Percentiles rank a stretch among this genome's conserved stretches.
Conservation (phyloP, 2,329 filamentous ascomycete species). For the Sporothrix euskadiensis region DNA sequence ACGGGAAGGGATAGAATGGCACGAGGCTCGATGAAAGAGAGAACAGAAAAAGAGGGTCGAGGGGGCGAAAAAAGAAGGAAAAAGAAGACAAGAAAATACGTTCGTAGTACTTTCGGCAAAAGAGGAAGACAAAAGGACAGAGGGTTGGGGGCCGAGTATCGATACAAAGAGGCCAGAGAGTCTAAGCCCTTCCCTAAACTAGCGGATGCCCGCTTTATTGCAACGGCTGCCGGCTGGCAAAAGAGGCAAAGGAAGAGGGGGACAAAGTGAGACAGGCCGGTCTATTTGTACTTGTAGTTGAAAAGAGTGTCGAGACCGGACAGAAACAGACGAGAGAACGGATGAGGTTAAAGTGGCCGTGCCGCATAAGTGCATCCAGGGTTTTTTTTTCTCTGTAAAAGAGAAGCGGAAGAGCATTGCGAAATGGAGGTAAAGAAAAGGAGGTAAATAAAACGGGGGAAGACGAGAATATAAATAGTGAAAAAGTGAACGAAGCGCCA, state of each 20-base stretch:
- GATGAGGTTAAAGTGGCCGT: not conserved
- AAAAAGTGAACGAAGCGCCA: not conserved
- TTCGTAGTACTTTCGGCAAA: not conserved
- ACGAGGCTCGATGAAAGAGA: not conserved
- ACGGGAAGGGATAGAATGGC: not conserved
- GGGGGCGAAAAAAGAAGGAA: not conserved
- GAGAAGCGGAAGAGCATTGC: not conserved
- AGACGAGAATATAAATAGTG: not conserved
- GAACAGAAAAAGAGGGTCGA: not conserved
- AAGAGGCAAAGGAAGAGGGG: not conserved
- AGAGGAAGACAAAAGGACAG: not conserved
- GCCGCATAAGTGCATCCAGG: conserved; percentile 6
- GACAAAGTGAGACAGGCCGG: not conserved
- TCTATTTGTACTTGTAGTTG: not conserved
- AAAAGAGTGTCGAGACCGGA: not conserved
- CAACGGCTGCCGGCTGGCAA: conserved; percentile 21
- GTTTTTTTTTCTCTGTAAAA: not conserved
- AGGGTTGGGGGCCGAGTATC: not conserved
- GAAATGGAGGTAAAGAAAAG: not conserved
- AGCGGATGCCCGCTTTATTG: conserved; percentile 19
- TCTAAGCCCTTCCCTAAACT: not conserved
- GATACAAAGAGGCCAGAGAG: not conserved
- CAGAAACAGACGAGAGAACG: not conserved
- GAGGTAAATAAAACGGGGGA: not conserved
- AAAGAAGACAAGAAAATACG: too few relatives aligned